Evolutionary conservation across 2,329 filamentous ascomycete genomes (phyloP).

Genomic region (Diaporthe nobilis): DNA sequence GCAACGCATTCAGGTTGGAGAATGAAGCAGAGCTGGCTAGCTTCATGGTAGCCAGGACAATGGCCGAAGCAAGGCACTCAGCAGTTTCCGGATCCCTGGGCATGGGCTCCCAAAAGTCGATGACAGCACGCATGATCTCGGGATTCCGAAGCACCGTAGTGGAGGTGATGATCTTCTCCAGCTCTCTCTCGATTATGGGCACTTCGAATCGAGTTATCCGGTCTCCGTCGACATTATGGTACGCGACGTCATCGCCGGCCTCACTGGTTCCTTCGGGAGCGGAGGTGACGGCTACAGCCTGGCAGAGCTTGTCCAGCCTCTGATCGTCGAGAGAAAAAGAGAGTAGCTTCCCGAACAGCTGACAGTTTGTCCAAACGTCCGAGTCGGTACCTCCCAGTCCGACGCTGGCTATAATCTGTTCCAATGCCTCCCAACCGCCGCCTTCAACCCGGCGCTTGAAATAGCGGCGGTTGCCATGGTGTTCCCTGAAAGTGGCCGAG

Average conservation of each 20-base stretch:
- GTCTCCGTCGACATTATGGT: conserved; percentile 15
- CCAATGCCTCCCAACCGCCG: conserved; percentile 83
- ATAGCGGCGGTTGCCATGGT: conserved; percentile 89
- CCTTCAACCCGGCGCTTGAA: conserved; percentile 83
- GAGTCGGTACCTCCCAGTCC: conserved; percentile 75
- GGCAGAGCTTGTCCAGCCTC: conserved; percentile 78
- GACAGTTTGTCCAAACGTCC: conserved; percentile 77
- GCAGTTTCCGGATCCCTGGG: conserved; percentile 61
- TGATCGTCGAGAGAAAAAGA: conserved; percentile 86
- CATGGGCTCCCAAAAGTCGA: conserved; percentile 75
- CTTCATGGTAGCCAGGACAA: conserved; percentile 75
- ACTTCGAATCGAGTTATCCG: conserved; percentile 41
- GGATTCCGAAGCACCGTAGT: conserved; percentile 70
- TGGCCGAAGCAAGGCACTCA: conserved; percentile 69
- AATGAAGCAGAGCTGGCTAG: conserved; percentile 73
- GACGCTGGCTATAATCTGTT: conserved; percentile 79
- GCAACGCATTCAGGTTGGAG: conserved; percentile 79
- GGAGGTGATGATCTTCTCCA: conserved; percentile 65
- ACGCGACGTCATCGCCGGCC: conserved; percentile 30
- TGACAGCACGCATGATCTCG: conserved; percentile 73
- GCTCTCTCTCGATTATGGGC: conserved; percentile 52
- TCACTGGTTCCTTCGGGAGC: conserved; percentile 28
- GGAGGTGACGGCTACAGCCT: conserved; percentile 56
- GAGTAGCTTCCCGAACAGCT: conserved; percentile 86
- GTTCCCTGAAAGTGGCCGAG: conserved; percentile 80